phyloP scores from a whole-genome alignment of 2,329 filamentous ascomycete genomes.

The Neospermospora avenae region DNA sequence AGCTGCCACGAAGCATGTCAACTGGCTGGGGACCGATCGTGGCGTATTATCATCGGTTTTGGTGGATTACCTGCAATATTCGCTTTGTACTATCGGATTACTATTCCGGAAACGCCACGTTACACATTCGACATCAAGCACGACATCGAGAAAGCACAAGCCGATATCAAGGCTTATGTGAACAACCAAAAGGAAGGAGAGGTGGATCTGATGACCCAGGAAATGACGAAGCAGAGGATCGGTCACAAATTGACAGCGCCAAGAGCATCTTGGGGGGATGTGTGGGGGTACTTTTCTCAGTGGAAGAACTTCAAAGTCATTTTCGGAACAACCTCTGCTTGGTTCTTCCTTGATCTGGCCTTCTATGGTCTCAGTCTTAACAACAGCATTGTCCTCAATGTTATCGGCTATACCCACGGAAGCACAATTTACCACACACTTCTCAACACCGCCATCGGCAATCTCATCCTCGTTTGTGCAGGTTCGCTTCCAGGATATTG shows the following conservation, averaged over 20 bases:
- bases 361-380: conserved; percentile 72
- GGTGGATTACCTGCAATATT: conserved; percentile 53
- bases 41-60: conserved; percentile 64
- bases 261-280: conserved; percentile 70
- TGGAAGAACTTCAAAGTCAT: conserved; percentile 72
- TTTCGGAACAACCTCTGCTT: conserved; percentile 75
- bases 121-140: conserved; percentile 82
- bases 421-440: conserved; percentile 66
- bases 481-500: conserved; percentile 80
- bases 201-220: conserved; percentile 61
- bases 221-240: conserved; percentile 47
- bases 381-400: conserved; percentile 66
- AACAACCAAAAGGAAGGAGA: conserved; percentile 58
- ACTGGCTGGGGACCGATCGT: conserved; percentile 79
- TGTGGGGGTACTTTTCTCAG: conserved; percentile 65
- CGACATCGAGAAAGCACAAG: conserved; percentile 70
- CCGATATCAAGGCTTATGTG: conserved; percentile 72
- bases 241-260: conserved; percentile 55
- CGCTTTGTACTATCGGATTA: conserved; percentile 81
- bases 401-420: conserved; percentile 69
- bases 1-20: conserved; percentile 62
- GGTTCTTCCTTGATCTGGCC: conserved; percentile 58
- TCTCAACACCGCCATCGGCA: conserved; percentile 68
- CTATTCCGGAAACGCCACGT: conserved; percentile 82
- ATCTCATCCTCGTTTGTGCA: conserved; percentile 74